Evolutionary conservation across 768 basidiomycete species (phyloP), one percentile per base, ranked within the genome.

Genomic region (Boletus sp.): DNA sequence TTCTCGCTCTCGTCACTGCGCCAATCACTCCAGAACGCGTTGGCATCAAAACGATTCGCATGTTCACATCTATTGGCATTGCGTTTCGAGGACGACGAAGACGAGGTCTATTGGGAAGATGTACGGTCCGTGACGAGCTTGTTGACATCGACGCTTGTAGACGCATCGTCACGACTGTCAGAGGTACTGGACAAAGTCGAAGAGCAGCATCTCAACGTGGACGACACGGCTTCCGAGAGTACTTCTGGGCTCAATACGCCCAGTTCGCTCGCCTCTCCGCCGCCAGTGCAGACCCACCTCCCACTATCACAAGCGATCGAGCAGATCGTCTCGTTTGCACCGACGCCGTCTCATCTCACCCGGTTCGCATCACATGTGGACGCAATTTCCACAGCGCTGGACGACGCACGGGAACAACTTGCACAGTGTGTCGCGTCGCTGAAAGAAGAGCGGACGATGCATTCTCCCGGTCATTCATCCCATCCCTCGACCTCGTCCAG

Each of bases 31-130:
- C 84, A 89, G 54, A 78, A 78, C n/a, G 85, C 90, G 0, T 60
- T 92, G 14, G 78, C 84, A 4, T 82, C 90, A 17, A 89, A 86
- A 60, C 82, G 91, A 14, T 92, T 89, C 64, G 81, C 90, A 0
- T 90, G 87, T 55, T 81, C 91, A 2, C 89, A 94, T 67, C 77
- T 94, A 4, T 77, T 94, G 3, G 91, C 91, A 5, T 70, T 94
- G 48, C 80, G 92, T 2, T 94, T 94, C 66, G 77, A 74, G 71
- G 85, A 86, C 46, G 83, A 83, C 47, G 88, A 86, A 35, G 88
- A 90, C 59, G 85, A 86, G 50, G 76, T 78, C 6, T 94, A 94
- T 62, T 94, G 91, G 91, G 91, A 92, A 62, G 86, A 92, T 63
- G 90, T 90, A 30, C 80, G 87, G 14, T 83, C 85, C 29, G 83